phyloP scores from a whole-genome alignment of 1,139 yeast species.

The Debaryomycetaceae sp. region DNA sequence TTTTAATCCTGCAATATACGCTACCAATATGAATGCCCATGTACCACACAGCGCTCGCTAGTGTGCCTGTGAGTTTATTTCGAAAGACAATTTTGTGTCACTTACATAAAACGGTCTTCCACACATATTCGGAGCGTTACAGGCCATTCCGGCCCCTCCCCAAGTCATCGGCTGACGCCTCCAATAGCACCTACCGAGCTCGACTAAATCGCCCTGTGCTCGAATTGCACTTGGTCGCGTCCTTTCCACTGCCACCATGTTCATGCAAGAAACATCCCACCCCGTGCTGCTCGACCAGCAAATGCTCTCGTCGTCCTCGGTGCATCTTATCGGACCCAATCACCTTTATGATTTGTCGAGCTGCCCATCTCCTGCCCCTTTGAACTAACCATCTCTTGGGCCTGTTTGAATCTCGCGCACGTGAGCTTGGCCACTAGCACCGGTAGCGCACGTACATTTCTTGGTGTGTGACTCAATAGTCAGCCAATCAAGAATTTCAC shows the following conservation, averaged over 20 bases:
- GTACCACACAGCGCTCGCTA: no score
- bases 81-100: neutral
- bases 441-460: neutral
- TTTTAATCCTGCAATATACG: neutral
- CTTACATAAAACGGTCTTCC: neutral
- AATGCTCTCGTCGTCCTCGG: no score
- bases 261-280: no score
- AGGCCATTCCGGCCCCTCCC: neutral
- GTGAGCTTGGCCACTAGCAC: neutral
- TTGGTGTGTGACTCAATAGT: neutral
- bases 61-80: no score
- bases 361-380: neutral
- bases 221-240: no score
- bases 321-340: neutral
- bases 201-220: no score
- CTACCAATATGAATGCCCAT: neutral
- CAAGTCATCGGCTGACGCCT: no score
- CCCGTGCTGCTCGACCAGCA: no score
- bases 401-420: neutral
- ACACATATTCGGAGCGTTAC: neutral
- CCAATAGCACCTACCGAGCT: no score
- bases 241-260: no score
- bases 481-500: constrained; percentile 1
- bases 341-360: neutral
- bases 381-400: no score